phyloP scores from a whole-genome alignment of 2,329 filamentous ascomycete species.

The Microsporum ferrugineum region DNA sequence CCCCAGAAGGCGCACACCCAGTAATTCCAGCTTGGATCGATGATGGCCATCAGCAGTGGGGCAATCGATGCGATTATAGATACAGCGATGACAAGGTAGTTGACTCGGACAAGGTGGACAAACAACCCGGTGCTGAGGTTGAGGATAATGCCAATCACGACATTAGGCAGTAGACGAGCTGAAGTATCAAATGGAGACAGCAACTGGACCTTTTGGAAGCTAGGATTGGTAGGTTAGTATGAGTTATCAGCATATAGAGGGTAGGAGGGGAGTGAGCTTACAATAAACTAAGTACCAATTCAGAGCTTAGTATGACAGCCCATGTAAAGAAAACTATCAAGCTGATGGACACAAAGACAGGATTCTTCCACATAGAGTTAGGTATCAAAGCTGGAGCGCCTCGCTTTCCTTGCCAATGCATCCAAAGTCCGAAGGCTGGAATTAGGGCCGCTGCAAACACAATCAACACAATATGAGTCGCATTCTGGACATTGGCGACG shows the following conservation, averaged over 20 bases:
- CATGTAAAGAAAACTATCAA: conserved; percentile 38
- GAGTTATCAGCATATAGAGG: not conserved
- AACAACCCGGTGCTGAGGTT: conserved; percentile 13
- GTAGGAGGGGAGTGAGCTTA: not conserved
- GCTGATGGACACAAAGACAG: conserved; percentile 46
- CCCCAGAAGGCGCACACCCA: conserved; percentile 14
- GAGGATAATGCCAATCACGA: conserved; percentile 28
- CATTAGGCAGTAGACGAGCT: conserved; percentile 37
- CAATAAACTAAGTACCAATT: conserved; percentile 39
- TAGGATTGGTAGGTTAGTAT: not conserved
- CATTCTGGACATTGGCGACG: conserved; percentile 8
- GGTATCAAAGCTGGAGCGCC: conserved; percentile 48
- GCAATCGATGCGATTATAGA: conserved; percentile 8
- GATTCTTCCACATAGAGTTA: conserved; percentile 51
- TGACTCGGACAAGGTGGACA: conserved; percentile 9
- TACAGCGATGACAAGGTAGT: conserved; percentile 9
- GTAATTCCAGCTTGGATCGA: conserved; percentile 10
- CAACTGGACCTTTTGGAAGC: conserved; percentile 43
- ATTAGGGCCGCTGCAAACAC: conserved; percentile 18
- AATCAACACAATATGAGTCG: conserved; percentile 5
- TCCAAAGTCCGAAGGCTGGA: conserved; percentile 45
- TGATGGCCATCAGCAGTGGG: conserved; percentile 13
- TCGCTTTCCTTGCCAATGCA: conserved; percentile 37
- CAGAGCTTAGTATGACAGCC: conserved; percentile 38
- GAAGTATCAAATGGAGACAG: conserved; percentile 38